These are phyloP conservation scores for Chytriomyces confervae DNA, from an alignment of 192 early-diverging fungal genomes.

Conservation along the genomic window DNA sequence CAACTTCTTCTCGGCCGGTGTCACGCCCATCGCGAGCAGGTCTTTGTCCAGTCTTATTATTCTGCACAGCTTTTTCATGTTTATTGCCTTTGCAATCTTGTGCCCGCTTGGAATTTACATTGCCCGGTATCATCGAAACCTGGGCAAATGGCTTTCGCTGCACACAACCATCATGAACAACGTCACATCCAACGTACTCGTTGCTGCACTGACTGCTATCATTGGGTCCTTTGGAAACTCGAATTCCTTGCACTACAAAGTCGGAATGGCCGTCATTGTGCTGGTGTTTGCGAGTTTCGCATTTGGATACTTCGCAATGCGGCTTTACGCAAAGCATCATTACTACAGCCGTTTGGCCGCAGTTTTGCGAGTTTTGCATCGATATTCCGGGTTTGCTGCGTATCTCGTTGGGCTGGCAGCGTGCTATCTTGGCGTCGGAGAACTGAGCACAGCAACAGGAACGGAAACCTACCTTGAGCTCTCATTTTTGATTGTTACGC, in stretches of 20 bases:
- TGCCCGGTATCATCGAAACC: constrained; percentile 36
- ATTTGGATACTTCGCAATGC: constrained; percentile 5
- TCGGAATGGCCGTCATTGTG: constrained; percentile 35
- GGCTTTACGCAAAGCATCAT: constrained; percentile 3
- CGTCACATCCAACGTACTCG: constrained; percentile 41
- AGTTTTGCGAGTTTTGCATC: not conserved
- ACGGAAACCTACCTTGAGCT: not conserved
- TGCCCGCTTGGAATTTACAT: constrained; percentile 48
- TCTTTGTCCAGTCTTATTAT: constrained; percentile 20
- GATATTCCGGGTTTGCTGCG: constrained; percentile 32
- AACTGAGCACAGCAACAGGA: constrained; percentile 13
- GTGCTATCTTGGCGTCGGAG: constrained; percentile 37
- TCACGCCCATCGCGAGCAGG: not conserved
- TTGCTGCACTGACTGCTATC: constrained; percentile 42
- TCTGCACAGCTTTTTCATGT: constrained; percentile 44
- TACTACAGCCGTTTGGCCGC: not conserved
- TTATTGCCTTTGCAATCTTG: constrained; percentile 40
- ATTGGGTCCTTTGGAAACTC: constrained; percentile 42
- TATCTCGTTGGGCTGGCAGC: constrained; percentile 40
- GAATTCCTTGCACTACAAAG: constrained; percentile 28
- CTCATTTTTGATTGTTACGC: constrained; percentile 15
- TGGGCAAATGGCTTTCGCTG: constrained; percentile 36
- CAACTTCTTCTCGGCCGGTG: constrained; percentile 32
- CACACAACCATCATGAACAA: constrained; percentile 41
- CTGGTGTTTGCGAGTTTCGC: constrained; percentile 23